Evolutionary conservation across 148 eudicot species (phyloP), one percentile per base, ranked within the genome.

Genomic region (Mesembryanthemum crystallinum): DNA sequence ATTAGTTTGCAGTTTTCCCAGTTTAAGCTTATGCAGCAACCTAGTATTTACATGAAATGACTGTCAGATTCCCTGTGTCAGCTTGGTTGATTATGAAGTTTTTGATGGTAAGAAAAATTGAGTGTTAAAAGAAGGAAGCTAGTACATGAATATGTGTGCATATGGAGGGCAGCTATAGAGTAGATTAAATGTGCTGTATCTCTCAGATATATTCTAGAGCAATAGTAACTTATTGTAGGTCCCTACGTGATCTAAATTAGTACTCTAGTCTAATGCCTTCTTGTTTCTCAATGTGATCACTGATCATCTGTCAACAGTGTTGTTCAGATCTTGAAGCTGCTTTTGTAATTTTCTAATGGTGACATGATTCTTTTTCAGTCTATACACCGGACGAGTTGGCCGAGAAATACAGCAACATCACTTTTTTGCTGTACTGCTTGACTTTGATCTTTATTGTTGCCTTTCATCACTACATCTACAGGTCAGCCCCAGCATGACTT

Each of bases 371-470:
- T 51, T 63, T 76, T 80, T 73, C 94, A 95, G 98, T 95, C 74
- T 95, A 90, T 78, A 90, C 97, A 52, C 93, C 92, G 33, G 94
- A 87, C 83, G 85, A 95, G 80, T 86, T 95, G 89, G 94, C 96
- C 47, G 96, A 92, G 86, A 95, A 95, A 89, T 95, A 88, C 71
- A 82, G 91, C 88, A 90, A 90, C 84, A 80, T 86, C 60, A 84
- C 88, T 35, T 95, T 95, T 81, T 86, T 95, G 64, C 64, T 89
- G 69, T 95, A 95, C 82, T 92, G 98, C 78, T 68, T 92, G 81
- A 85, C 86, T 78, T 86, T 95, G 88, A 83, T 88, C 66, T 14
- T 85, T 71, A 77, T 95, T 69, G 98, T 95, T 71, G 86, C 82
- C 73, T 39, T 90, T 74, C 87, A 92, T 85, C 98, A 95, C 80